Evolutionary conservation across 2,329 filamentous ascomycete genomes (phyloP), one percentile per base, ranked within the genome.

Genomic region (Diaporthe citriasiana): DNA sequence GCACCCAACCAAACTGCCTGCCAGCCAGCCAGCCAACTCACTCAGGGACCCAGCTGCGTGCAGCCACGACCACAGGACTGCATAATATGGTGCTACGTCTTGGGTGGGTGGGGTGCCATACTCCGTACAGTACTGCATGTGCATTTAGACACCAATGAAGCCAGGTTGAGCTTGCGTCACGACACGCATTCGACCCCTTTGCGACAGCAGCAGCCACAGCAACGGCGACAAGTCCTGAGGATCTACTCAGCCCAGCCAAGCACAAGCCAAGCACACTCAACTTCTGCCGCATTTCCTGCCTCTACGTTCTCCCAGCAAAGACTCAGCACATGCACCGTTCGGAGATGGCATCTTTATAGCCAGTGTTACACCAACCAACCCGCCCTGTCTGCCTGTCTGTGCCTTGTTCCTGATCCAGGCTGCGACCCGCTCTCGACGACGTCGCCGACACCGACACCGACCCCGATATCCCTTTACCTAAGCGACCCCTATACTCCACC

Each of bases 401-500:
- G 71, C 60, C 59, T 55, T 60, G 40, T 56, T 57, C 51, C 55
- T 59, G 30, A 53, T 71, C 50, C 50, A 71, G 66, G 68, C 60
- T 70, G 66, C 74, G 45, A 60, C 56, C 56, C 56, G 68, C 66
- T 73, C 45, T 71, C 71, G 55, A 66, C 71, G 71, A 66, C 66
- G 59, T 47, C 71, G 47, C 71, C 71, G 68, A 73, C 50, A 68
- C 70, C 66, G 56, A 70, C 65, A 59, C 65, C 68, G 45, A 71
- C 60, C 42, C 42, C 38, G 33, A 47, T 63, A 50, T 40, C 53
- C 42, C 45, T 75, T 75, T 75, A 73, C 71, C 71, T 75, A 75
- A 75, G 71, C 70, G 71, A 71, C 71, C 74, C 74, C 72, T 75
- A 75, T 75, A 70, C 74, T 74, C 74, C 74, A 75, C 74, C 73